Conservation (phyloP, 2,329 filamentous ascomycete species). For the Ascochyta pisi region DNA sequence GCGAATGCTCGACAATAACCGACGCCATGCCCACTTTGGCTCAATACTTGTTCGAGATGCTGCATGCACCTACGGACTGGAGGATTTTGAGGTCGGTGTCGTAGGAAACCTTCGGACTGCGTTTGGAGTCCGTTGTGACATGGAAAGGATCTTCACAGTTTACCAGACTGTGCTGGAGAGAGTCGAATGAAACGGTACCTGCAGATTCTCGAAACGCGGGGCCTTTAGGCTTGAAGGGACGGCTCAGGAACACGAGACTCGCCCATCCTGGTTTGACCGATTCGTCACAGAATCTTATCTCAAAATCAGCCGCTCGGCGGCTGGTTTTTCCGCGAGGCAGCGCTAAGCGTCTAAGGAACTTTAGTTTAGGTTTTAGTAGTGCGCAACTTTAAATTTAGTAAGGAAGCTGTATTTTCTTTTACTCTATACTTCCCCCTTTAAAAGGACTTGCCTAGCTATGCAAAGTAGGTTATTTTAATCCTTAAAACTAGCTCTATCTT, state of each 20-base stretch:
- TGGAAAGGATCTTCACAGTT: background rate
- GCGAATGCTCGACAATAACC: background rate
- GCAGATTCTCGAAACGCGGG: constrained; percentile 44
- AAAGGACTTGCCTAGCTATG: too few relatives aligned
- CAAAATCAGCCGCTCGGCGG: too few relatives aligned
- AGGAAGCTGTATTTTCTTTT: too few relatives aligned
- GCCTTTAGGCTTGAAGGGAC: constrained; percentile 3
- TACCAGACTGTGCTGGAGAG: background rate
- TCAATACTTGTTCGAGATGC: background rate
- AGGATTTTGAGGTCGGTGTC: background rate
- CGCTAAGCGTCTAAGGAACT: too few relatives aligned
- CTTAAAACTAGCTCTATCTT: too few relatives aligned
- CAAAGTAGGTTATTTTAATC: too few relatives aligned
- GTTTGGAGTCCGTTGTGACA: background rate
- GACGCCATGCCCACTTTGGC: background rate
- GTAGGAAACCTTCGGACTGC: background rate
- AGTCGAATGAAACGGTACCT: constrained; percentile 42
- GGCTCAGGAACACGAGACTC: constrained; percentile 15
- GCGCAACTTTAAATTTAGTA: too few relatives aligned
- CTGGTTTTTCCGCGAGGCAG: too few relatives aligned
- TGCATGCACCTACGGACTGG: background rate
- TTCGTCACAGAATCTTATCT: background rate
- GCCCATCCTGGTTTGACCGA: constrained; percentile 1
- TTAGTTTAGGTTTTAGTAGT: too few relatives aligned
- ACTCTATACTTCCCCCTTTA: too few relatives aligned